A percentile compares a stretch with the other conserved stretches of the same genome.
phyloP scores from a whole-genome alignment of 352 stramenopile species.

The Phytophthora hibernalis region DNA sequence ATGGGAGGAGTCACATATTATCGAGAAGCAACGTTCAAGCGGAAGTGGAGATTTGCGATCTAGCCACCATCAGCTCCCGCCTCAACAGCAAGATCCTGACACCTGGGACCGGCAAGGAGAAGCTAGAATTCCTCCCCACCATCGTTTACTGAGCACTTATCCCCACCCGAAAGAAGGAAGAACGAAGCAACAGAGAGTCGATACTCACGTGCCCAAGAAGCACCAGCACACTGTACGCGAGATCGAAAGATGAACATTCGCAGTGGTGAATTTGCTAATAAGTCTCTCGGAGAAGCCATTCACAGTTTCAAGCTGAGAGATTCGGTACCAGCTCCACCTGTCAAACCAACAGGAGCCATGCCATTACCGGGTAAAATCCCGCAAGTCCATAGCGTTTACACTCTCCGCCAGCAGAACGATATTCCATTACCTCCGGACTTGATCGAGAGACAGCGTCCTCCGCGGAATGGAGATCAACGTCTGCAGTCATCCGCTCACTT shows the following conservation, averaged over 20 bases:
- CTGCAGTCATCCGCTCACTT: constrained; percentile 8
- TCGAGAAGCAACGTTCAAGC: constrained; percentile 5
- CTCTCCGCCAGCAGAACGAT: constrained; percentile 20
- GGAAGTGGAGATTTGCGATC: constrained; percentile 14
- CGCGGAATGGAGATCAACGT: neutral
- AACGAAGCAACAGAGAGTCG: neutral
- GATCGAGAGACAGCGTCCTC: constrained; percentile 18
- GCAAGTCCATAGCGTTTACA: constrained; percentile 24
- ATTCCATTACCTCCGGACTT: constrained; percentile 14
- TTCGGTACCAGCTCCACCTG: neutral
- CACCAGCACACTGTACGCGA: neutral
- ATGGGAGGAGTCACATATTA: constrained; percentile 16
- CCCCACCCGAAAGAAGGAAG: constrained; percentile 1
- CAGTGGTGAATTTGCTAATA: constrained; percentile 72
- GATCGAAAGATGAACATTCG: constrained; percentile 40
- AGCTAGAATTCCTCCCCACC: neutral
- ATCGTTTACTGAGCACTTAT: constrained; percentile 2
- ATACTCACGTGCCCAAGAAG: constrained; percentile 4
- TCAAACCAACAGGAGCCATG: neutral
- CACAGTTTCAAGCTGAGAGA: constrained; percentile 58
- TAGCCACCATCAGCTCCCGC: constrained; percentile 49
- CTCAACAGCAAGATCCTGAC: constrained; percentile 66
- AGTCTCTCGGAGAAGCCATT: constrained; percentile 68
- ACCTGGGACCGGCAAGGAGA: neutral
- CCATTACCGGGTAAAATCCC: constrained; percentile 18